A percentile compares a stretch with the other conserved stretches of the same genome.
Evolutionary conservation across 768 basidiomycete genomes (phyloP).

Genomic region (Xerocomellus amylosporus): DNA sequence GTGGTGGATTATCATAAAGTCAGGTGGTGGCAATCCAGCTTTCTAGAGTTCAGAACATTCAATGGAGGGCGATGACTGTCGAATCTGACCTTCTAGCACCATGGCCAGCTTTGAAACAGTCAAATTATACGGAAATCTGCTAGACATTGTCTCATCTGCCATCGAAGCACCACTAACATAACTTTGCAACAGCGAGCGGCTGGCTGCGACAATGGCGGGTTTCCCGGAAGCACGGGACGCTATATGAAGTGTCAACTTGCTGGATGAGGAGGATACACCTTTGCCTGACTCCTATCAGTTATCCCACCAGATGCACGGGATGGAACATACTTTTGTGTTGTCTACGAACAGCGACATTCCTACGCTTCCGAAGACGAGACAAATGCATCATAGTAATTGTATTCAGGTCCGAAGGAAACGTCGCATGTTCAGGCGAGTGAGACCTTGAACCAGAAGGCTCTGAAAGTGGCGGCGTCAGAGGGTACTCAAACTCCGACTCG

Average conservation of each 20-base stretch:
- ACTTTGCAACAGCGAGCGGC: constrained; percentile 43
- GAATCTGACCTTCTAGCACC: constrained; percentile 56
- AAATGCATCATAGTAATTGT: constrained; percentile 19
- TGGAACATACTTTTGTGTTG: constrained; percentile 22
- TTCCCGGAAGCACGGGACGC: constrained; percentile 62
- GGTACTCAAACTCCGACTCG: constrained; percentile 63
- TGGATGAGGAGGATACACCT: constrained; percentile 7
- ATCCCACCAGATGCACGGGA: neutral
- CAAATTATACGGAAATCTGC: constrained; percentile 30
- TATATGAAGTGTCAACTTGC: constrained; percentile 49
- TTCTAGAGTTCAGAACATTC: constrained; percentile 38
- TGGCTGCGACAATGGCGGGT: constrained; percentile 56
- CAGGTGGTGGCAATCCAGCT: constrained; percentile 60
- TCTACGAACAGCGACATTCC: constrained; percentile 26
- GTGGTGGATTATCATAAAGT: constrained; percentile 74
- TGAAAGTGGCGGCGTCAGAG: constrained; percentile 74
- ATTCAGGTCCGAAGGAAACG: constrained; percentile 10
- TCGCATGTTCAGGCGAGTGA: constrained; percentile 47
- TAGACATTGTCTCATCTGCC: neutral
- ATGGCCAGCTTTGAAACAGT: constrained; percentile 45
- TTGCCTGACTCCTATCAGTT: constrained; percentile 14
- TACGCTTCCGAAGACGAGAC: constrained; percentile 19
- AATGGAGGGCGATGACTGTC: neutral
- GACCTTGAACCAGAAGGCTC: constrained; percentile 67
- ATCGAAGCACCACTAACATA: neutral